These are phyloP conservation scores for Cytidiella melzeri DNA, from an alignment of 768 basidiomycete genomes.

Conservation along the genomic window DNA sequence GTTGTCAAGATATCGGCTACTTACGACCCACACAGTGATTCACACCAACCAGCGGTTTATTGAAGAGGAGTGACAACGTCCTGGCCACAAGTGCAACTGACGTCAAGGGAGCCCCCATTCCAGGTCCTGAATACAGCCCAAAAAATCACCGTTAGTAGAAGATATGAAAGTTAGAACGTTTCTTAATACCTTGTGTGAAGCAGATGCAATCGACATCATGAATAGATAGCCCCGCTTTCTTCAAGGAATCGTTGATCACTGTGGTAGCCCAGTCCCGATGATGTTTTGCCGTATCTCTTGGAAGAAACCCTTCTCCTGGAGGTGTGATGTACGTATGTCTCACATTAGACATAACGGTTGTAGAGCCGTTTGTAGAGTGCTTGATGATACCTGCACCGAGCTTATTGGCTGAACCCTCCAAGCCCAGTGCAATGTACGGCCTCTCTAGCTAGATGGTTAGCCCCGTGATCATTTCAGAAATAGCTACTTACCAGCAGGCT, in stretches of 20 bases:
- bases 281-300: conserved; percentile 91
- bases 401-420: conserved; percentile 98
- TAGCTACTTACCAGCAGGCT: conserved; percentile 3
- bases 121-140: conserved; percentile 65
- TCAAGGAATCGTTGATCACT: conserved; percentile 73
- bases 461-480: not conserved
- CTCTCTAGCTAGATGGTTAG: conserved; percentile 40
- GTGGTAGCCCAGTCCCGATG: conserved; percentile 89
- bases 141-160: not conserved
- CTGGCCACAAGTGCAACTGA: conserved; percentile 93
- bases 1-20: conserved; percentile 22
- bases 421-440: conserved; percentile 82
- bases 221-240: conserved; percentile 61
- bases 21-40: conserved; percentile 98
- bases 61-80: conserved; percentile 79
- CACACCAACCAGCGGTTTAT: conserved; percentile 93
- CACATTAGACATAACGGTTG: conserved; percentile 82
- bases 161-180: not conserved
- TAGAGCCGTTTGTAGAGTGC: conserved; percentile 68
- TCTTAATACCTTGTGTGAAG: conserved; percentile 80
- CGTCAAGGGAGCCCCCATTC: conserved; percentile 96
- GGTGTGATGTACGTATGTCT: conserved; percentile 99
- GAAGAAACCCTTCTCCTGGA: conserved; percentile 95
- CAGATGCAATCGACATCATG: conserved; percentile 90
- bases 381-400: conserved; percentile 90